These are phyloP conservation scores for Phytophthora citricola DNA, from an alignment of 352 stramenopile genomes.

Conservation along the genomic window DNA sequence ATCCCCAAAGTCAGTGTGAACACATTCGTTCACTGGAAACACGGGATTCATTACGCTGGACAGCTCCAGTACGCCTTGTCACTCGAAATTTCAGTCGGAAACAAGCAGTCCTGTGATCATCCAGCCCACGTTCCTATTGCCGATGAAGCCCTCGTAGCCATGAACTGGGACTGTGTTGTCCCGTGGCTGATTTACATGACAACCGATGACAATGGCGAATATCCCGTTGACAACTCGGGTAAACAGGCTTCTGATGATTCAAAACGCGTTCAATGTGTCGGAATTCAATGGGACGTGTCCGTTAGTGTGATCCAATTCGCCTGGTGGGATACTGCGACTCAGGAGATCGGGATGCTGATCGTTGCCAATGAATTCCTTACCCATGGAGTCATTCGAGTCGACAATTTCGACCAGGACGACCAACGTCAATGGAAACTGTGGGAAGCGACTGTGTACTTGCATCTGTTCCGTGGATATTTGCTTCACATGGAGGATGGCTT, in stretches of 20 bases:
- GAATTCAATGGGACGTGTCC: slow-evolving; percentile 73
- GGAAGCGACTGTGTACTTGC: slow-evolving; percentile 68
- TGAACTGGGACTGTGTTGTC: slow-evolving; percentile 82
- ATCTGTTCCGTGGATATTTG: slow-evolving; percentile 65
- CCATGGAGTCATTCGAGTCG: slow-evolving; percentile 42
- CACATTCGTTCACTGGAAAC: slow-evolving; percentile 38
- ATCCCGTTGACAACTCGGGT: neutral
- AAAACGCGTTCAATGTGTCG: slow-evolving; percentile 40
- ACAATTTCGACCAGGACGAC: neutral
- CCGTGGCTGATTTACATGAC: slow-evolving; percentile 61
- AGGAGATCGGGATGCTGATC: slow-evolving; percentile 59
- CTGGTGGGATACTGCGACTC: slow-evolving; percentile 72
- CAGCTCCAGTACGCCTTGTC: slow-evolving; percentile 59
- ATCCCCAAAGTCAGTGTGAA: slow-evolving; percentile 33
- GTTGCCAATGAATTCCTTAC: slow-evolving; percentile 64
- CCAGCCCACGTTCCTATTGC: slow-evolving; percentile 46
- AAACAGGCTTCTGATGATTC: neutral
- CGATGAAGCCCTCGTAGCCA: slow-evolving; percentile 53
- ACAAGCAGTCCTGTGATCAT: slow-evolving; percentile 14
- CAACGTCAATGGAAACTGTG: slow-evolving; percentile 47
- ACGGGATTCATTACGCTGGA: slow-evolving; percentile 13
- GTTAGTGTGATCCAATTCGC: slow-evolving; percentile 61
- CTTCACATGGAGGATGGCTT: slow-evolving; percentile 38
- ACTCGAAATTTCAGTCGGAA: slow-evolving; percentile 54
- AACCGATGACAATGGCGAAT: slow-evolving; percentile 51